Evolutionary conservation across 768 basidiomycete species (phyloP), one percentile per base, ranked within the genome.

Genomic region (Mycena albidolilacea): DNA sequence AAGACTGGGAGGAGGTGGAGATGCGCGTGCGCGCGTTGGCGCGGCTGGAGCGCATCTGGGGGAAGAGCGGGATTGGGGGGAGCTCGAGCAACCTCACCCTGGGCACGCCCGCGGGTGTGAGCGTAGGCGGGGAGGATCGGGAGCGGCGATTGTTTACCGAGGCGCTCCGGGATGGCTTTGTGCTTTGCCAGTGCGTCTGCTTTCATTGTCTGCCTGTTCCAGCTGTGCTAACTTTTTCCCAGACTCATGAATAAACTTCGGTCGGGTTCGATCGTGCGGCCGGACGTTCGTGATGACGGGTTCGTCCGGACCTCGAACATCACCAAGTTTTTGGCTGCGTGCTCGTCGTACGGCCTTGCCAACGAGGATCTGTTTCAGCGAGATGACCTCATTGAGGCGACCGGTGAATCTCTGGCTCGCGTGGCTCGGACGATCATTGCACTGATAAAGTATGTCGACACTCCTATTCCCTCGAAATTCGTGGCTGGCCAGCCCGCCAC

Each of bases 181-280:
- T 97, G 23, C 87, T 97, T 30, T 97, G 96, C 90, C 92, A 95
- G 96, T 97, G 79, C 84, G 96, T 91, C 75, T 68, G 58, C 64
- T 50, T 62, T 69, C 21, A 60, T 30, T 46, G 63, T 75, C 52
- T 79, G 67, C 70, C 55, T 57, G 77, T 72, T 77, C 67, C 77
- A 19, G 48, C 37, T 64, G 21, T 63, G 65, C 70, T 77, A 48
- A 76, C 65, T 41, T 61, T 55, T 61, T 72, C 63, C 41, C 78
- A 96, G 95, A 74, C 87, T 96, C 72, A 87, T 95, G 86, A 95
- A 95, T 82, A 93, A 92, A 80, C 89, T 95, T 60, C 87, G 90
- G 70, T 89, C 90, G 7, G 87, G 87, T 48, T 85, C 86, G 62
- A 86, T 93, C 72, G 82, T 90, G 63, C 88, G 89, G 64, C 87